Conservation (phyloP, 305 asterid species). For the Fraxinus dipetala region DNA sequence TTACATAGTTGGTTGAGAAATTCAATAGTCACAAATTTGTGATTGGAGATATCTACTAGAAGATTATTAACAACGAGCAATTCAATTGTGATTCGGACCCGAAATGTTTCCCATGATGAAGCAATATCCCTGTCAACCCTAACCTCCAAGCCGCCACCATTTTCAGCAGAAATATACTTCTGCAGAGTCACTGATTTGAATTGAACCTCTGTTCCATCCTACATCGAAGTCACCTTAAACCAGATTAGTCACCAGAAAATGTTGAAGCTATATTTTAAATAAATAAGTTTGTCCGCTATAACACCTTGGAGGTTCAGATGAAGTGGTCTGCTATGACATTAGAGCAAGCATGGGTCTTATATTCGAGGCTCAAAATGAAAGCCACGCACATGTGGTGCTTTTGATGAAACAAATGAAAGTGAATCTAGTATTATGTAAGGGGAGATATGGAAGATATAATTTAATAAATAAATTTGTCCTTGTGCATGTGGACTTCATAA, state of each 20-base stretch:
- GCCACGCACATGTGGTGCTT: neutral
- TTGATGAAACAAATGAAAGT: neutral
- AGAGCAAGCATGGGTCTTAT: neutral
- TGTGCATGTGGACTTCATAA: neutral
- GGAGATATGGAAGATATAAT: neutral
- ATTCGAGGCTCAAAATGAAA: neutral
- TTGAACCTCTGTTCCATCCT: conserved; percentile 81
- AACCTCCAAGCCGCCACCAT: conserved; percentile 62
- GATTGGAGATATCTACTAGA: neutral
- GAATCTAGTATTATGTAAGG: neutral
- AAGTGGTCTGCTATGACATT: neutral
- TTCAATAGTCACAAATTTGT: neutral
- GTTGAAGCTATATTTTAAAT: neutral
- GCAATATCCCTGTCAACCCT: conserved; percentile 61
- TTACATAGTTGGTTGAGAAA: neutral
- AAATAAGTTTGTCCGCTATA: neutral
- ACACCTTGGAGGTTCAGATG: neutral
- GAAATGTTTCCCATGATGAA: conserved; percentile 68
- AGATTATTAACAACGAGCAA: conserved; percentile 6
- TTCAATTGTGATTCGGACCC: conserved; percentile 37
- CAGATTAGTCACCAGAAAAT: neutral
- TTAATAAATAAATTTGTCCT: neutral
- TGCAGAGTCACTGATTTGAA: conserved; percentile 51
- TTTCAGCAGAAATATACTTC: conserved; percentile 61
- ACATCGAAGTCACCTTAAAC: conserved; percentile 31